Base-by-base conservation (phyloP, 805 yeast species). In the Teunomyces panamensis region DNA sequence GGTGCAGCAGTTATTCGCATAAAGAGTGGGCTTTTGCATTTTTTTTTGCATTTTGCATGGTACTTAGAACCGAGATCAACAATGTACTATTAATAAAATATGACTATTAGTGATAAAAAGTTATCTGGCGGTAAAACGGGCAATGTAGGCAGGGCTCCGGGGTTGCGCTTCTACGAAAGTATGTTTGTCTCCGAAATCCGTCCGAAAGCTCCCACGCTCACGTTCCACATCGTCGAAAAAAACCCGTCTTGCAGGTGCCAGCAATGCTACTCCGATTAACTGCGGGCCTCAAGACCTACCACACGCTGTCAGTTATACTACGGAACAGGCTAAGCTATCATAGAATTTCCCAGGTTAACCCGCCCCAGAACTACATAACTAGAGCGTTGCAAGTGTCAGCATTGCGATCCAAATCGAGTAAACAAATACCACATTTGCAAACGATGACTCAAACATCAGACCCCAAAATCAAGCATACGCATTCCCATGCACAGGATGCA, bases 1-100 rank as follows among this genome's bases (percentile, higher is more conserved):
- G 41, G 57, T 56, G 24, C 51, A 54, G 42, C 53, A 55, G 35
- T 46, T 58, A 17, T 56, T 56, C 43, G 56, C 60, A 26, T 49
- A 39, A 30, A 7, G 28, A 20, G 24, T 1, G 24, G 24, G 24
- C 24, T 20, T 20, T 20, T 4, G 24, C 24, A 20, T 20, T 20
- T 20, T 20, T 20, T 20, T 20, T 20, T 20, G 24, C 24, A 20
- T 20, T 20, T 20, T 20, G 24, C 6, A 20, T 20, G 6, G 24
- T 4, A 20, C 24, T 6, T 20, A 20, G 24, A 20, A 20, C 6
- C 24, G 24, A 20, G 6, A 20, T 20, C 24, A 20, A 20, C 24
- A 20, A 20, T 4, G 24, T 20, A 5, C 24, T 20, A 20, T 1
- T 20, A 20, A 20, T 20, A 20, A 20, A 20, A 20, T 20, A 20